Percentiles rank a stretch among this genome's conserved stretches.
phyloP scores from a whole-genome alignment of 1,284 basidiomycete genomes.

The Fomitopsis palustris region DNA sequence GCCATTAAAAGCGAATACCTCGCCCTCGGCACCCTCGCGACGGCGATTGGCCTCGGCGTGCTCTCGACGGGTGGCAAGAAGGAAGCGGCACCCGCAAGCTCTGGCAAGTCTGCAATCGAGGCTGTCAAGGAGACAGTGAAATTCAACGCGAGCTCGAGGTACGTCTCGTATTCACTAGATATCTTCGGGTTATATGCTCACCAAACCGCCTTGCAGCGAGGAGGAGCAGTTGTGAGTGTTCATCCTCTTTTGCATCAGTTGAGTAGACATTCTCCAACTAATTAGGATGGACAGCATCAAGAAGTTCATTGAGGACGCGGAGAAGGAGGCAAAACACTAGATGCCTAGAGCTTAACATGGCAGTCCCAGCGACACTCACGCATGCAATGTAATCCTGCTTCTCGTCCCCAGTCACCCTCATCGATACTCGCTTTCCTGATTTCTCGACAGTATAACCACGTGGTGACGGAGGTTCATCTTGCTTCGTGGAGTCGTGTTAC shows the following conservation, averaged over 20 bases:
- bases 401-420: background rate
- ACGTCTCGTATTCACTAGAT: no score
- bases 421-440: no score
- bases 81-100: conserved; percentile 33
- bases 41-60: conserved; percentile 47
- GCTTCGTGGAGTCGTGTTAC: background rate
- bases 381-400: background rate
- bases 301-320: conserved; percentile 74
- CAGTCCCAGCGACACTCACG: background rate
- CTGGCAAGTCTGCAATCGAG: conserved; percentile 40
- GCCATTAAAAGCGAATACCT: conserved; percentile 76
- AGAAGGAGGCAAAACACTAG: conserved; percentile 51
- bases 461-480: no score
- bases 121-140: conserved; percentile 60
- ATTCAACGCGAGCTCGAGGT: conserved; percentile 64
- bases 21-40: conserved; percentile 59
- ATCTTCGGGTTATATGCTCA: background rate
- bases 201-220: conserved; percentile 39
- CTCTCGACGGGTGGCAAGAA: conserved; percentile 50
- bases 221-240: conserved; percentile 69
- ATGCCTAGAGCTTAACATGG: background rate
- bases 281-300: conserved; percentile 62
- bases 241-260: conserved; percentile 8
- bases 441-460: no score
- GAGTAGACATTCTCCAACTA: conserved; percentile 33